A percentile compares a stretch with the other conserved stretches of the same genome.
Conservation (phyloP, 2,329 filamentous ascomycete species). For the Botrytis aclada region DNA sequence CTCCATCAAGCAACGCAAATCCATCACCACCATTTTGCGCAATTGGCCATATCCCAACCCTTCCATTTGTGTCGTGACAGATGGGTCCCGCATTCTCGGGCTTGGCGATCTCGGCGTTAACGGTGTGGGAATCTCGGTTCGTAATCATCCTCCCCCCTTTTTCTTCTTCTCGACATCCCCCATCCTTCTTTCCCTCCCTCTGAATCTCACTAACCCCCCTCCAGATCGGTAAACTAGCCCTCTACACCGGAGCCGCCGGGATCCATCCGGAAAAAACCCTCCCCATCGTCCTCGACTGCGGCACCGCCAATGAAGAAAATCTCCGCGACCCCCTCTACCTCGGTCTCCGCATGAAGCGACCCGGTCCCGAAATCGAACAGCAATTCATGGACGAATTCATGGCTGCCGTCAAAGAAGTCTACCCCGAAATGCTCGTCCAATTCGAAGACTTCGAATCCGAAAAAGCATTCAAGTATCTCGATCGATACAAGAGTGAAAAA, state of each 20-base stretch:
- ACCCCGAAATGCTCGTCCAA: constrained; percentile 69
- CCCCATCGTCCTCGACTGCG: constrained; percentile 65
- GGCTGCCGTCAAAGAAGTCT: constrained; percentile 77
- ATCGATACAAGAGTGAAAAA: constrained; percentile 87
- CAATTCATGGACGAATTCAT: constrained; percentile 98
- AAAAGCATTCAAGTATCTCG: constrained; percentile 86
- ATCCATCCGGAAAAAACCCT: constrained; percentile 86
- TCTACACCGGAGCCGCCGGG: constrained; percentile 94
- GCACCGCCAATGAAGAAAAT: constrained; percentile 64
- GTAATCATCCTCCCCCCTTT: constrained; percentile 34
- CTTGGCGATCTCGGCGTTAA: constrained; percentile 95
- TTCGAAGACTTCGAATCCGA: constrained; percentile 97
- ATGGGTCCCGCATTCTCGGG: constrained; percentile 88
- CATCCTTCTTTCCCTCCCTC: background rate
- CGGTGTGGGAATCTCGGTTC: constrained; percentile 91
- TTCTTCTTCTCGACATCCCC: too few relatives aligned
- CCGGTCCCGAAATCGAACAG: constrained; percentile 72
- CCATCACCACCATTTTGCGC: constrained; percentile 79
- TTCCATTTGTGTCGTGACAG: constrained; percentile 94
- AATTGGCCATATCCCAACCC: constrained; percentile 92
- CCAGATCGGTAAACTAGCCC: constrained; percentile 83
- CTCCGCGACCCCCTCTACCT: constrained; percentile 77
- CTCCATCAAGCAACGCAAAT: constrained; percentile 89
- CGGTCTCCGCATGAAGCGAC: constrained; percentile 80
- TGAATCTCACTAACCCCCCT: background rate